Base-by-base conservation (phyloP, 352 stramenopile species). In the Hyaloperonospora arabidopsidis region DNA sequence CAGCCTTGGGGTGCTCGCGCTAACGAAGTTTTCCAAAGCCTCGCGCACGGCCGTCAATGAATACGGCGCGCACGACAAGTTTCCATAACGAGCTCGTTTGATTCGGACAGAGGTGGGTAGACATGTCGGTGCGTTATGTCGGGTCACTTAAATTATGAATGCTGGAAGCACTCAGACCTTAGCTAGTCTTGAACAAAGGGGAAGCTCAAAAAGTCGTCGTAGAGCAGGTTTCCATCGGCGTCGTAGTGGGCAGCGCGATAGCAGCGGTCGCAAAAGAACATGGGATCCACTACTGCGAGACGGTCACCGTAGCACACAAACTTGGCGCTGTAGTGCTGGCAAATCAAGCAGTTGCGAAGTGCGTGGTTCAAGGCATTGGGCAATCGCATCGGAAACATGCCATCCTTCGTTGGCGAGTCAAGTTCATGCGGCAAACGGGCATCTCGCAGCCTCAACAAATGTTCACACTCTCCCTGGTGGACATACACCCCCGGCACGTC, bases 21-120 rank as follows among this genome's bases (percentile, higher is more conserved):
- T 89, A 7, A 77, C 86, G 40, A 87, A 89, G 50, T 89, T 84
- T 43, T 89, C 82, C 6, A 89, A 88, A 46, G 79, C 79, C 2
- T 93, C 82, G 13, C 79, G 82, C 11, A 88, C 77, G 1, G 62
- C 67, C 17, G 84, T 79, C 43, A 87, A 81, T 45, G 79, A 92
- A 61, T 91, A 87, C 48, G 68, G 72, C 14, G 72, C 55, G 2
- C 76, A 87, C 49, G 79, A 92, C 54, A 92, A 92, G 39, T 92
- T 87, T 44, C 81, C 81, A 5, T 91, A 61, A 84, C 28, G 19
- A 43, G 4, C n/a, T 51, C 15, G 23, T 19, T 52, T 22, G 1
- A 18, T 5, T n/a, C 48, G 17, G 19, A 34, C 17, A 34, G 3
- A 50, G 13, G 14, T 54, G 39, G 17, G 54, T 63, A 49, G n/a